Base-by-base conservation (phyloP, 2,329 filamentous ascomycete species). In the Stylonectria norvegica region DNA sequence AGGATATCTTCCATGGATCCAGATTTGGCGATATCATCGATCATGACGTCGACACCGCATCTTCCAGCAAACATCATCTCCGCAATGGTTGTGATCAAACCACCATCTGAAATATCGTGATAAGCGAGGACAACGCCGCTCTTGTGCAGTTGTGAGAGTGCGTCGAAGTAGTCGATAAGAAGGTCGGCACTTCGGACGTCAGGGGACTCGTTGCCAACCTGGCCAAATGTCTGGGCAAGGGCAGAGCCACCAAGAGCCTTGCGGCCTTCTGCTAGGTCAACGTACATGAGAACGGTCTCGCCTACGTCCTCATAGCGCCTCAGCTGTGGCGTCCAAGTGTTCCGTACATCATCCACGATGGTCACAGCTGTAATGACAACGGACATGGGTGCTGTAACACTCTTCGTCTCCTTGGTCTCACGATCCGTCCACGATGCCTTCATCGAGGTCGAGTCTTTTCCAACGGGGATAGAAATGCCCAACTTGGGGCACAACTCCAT, bases 61-160 rank as follows among this genome's bases (percentile, higher is more conserved):
- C 90, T 85, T 19, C 93, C 93, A 20, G 93, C 91, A 62, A 97
- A 97, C 81, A 95, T 94, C 93, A 97, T 97, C 68, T 98, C 93
- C 3, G 83, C 87, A 22, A 97, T 69, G 5, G 91, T 90, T 1
- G 91, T 93, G 60, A 97, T 79, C 8, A 97, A 72, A 57, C 93
- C 93, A 63, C 91, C 93, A 62, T 97, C 91, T 0, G 89, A 96
- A 33, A 86, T 79, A 65, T 97, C 93, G 63, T 97, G 93, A 63
- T 97, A 97, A 4, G 91, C 91, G 16, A 97, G 78, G 9, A 97
- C 90, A 27, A 76, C 66, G 30, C 69, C 68, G 49, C 67, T 72
- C 65, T 75, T 69, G 57, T 83, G 79, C 34, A 83, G 67, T 55
- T 83, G 79, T 33, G 69, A 71, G 17, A 95, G 74, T 2, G 91